Base-by-base conservation (phyloP, 768 basidiomycete species). In the Lanmaoa rubissima region DNA sequence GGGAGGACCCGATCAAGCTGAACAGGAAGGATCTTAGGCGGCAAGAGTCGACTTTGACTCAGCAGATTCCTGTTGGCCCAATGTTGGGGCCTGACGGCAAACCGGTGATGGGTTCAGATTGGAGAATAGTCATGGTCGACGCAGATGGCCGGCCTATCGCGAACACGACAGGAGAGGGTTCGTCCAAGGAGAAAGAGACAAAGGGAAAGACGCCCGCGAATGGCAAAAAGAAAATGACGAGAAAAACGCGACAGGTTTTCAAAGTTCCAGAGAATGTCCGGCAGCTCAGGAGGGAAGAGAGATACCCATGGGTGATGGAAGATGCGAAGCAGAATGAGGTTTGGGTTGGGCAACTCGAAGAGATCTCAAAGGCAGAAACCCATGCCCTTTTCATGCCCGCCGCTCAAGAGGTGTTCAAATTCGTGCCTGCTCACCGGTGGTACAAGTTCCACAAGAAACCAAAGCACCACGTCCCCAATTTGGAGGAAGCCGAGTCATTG, bases 251-350 rank as follows among this genome's bases (percentile, higher is more conserved):
- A 76, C 92, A 85, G 76, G 90, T 94, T 19, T 93, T 87, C 74
- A 81, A 85, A 58, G 87, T 93, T 2, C 84, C 89, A 0, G 91
- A 94, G 53, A 86, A 86, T 39, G 78, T 83, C 49, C 77, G 92
- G 62, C 87, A 91, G 73, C 76, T 94, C 64, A 78, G 89, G 70
- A 82, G 81, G 66, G 93, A 95, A 74, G 93, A 95, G 74, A 77
- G 90, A 60, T 90, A 90, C 71, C 93, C 93, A 3, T 95, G 93
- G 93, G 88, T 95, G 39, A 83, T 94, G 76, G 93, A 95, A 75
- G 92, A 93, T 68, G 82, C 79, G 38, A 78, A 79, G 19, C 79
- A 83, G 49, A 75, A 78, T 54, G 90, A 94, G 73, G 70, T 83
- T 14, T 95, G 93, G 93, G 78, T 84, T 39, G 93, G 88, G 8